Evolutionary conservation across 164 flowering plant genomes (phyloP), one percentile per base, ranked within the genome.

Genomic region (Magnolia changhungtana): DNA sequence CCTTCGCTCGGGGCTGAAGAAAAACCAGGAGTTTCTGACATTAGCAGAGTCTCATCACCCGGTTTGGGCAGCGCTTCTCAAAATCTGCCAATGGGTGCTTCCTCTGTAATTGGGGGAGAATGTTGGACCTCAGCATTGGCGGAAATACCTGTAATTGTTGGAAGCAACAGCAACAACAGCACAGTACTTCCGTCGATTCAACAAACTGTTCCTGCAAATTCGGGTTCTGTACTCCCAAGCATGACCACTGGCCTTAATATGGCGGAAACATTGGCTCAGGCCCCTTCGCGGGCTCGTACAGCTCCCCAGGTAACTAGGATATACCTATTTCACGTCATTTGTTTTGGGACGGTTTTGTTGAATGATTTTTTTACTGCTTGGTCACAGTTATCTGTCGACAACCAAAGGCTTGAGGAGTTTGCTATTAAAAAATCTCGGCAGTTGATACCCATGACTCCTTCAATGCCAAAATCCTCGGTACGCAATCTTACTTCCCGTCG

Each of bases 121-220:
- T 92, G 95, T 31, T 93, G 98, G 97, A 90, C 91, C 2, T 95
- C 98, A 2, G 96, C 91, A 76, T 81, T 96, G 78, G 97, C 90
- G 24, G 96, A 92, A 82, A 93, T 90, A 67, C 97, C 98, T 63
- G 71, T 61, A 10, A 79, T 82, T 20, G 79, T 84, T 83, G 91
- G 90, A 78, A 82, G 81, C 80, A 88, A 78, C 45, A 81, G 81
- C 59, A 82, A 80, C 80, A 88, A 78, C 45, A 81, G 81, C 59
- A 61, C 74, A 14, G 84, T 81, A 10, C 55, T 81, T 20, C 75
- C 83, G 20, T 75, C 87, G 71, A 80, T 61, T 74, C 92, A 83
- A 69, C 92, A 79, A 74, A 73, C 83, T 74, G 77, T 72, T 82
- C 63, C 83, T 72, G 75, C 83, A 29, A 73, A 76, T 66, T 73